phyloP scores from a whole-genome alignment of 1,139 yeast species.

The Petasospora fabianii region DNA sequence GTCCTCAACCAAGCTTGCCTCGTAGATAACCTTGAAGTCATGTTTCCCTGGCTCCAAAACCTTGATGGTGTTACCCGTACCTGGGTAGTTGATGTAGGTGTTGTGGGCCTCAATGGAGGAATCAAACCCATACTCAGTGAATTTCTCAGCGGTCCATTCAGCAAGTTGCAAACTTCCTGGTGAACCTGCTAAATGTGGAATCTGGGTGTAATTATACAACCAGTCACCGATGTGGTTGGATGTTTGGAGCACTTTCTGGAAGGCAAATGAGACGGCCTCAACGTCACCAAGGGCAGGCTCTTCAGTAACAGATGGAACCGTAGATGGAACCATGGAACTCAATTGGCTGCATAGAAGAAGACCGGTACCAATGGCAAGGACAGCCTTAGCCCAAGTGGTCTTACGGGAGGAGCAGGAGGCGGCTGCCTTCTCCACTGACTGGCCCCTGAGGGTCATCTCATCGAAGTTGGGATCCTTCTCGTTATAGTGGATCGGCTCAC shows the following conservation, averaged over 20 bases:
- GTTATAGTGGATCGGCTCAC: neutral
- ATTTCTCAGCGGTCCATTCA: conserved; percentile 60
- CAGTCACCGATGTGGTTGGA: conserved; percentile 52
- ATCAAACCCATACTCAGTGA: conserved; percentile 57
- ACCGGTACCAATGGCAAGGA: conserved; percentile 1
- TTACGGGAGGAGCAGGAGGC: too few species aligned
- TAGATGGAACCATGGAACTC: neutral
- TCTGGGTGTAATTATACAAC: conserved; percentile 52
- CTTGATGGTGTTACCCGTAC: conserved; percentile 44
- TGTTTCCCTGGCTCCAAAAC: conserved; percentile 32
- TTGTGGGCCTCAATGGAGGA: conserved; percentile 55
- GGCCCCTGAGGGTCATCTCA: too few species aligned
- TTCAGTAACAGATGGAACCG: neutral
- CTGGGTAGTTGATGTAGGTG: conserved; percentile 58
- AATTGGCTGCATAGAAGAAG: conserved; percentile 3
- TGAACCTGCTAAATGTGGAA: conserved; percentile 72
- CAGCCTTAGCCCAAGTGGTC: conserved; percentile 2
- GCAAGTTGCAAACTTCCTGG: conserved; percentile 49
- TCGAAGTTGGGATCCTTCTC: conserved; percentile 3
- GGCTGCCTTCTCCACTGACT: too few species aligned
- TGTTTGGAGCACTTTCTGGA: conserved; percentile 36
- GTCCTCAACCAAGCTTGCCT: conserved; percentile 71
- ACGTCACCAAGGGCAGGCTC: conserved; percentile 2
- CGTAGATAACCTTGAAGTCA: conserved; percentile 40
- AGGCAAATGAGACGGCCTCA: conserved; percentile 22